phyloP scores from a whole-genome alignment of 2,329 filamentous ascomycete genomes.

The Pseudocercospora fuligena region DNA sequence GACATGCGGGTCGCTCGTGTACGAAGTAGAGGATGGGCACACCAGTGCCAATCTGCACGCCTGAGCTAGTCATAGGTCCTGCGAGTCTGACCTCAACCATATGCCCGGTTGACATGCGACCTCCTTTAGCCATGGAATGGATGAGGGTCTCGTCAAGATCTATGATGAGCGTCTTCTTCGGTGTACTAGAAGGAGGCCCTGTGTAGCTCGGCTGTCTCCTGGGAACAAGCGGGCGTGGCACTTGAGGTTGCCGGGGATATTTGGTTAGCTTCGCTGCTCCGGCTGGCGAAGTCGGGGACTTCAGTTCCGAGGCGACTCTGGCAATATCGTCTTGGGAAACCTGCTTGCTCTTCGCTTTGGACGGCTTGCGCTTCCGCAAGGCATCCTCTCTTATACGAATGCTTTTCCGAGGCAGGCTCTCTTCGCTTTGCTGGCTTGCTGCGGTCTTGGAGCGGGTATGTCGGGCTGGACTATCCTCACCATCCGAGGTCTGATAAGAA shows the following conservation, averaged over 20 bases:
- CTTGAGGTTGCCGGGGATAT: conserved; percentile 87
- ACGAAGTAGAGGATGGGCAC: conserved; percentile 99
- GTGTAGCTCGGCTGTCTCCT: conserved; percentile 87
- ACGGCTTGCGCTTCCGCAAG: conserved; percentile 72
- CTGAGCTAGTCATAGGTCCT: conserved; percentile 30
- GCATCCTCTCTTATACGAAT: conserved; percentile 90
- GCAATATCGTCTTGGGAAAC: conserved; percentile 45
- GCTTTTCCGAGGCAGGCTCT: conserved; percentile 73
- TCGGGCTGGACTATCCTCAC: conserved; percentile 57
- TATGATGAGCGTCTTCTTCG: conserved; percentile 91
- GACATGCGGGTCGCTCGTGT: conserved; percentile 94
- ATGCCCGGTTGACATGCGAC: conserved; percentile 92
- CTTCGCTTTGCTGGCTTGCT: conserved; percentile 56
- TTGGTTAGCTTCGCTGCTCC: conserved; percentile 70
- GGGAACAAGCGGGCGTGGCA: conserved; percentile 87
- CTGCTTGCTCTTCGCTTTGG: conserved; percentile 53
- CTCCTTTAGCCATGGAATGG: conserved; percentile 96
- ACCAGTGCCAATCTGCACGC: conserved; percentile 69
- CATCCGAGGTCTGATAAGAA: conserved; percentile 68
- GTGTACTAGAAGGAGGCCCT: conserved; percentile 60
- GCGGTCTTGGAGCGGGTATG: conserved; percentile 69
- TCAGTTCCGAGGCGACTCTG: conserved; percentile 73
- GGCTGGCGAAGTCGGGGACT: conserved; percentile 87
- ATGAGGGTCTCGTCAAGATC: conserved; percentile 98
- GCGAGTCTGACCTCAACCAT: conserved; percentile 83